Evolutionary conservation across 2,329 filamentous ascomycete species (phyloP).

Genomic region (Fusarium luffae): DNA sequence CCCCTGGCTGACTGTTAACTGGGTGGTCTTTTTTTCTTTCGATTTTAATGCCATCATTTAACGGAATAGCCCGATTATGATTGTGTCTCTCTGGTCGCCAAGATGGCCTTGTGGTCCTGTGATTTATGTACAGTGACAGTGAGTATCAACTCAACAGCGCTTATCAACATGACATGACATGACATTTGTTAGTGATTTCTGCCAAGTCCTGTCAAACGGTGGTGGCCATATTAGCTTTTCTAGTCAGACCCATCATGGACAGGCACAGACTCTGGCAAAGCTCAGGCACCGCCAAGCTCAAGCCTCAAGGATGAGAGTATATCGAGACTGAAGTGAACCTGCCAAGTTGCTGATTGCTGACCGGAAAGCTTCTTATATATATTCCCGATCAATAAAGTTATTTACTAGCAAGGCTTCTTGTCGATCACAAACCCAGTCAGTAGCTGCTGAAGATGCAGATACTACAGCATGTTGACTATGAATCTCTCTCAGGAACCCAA

Average conservation of each 20-base stretch:
- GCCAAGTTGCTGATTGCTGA: neutral
- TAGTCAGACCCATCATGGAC: neutral
- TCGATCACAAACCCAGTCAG: slow-evolving; percentile 11
- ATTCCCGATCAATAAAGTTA: slow-evolving; percentile 8
- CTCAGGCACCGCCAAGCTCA: neutral
- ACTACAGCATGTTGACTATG: neutral
- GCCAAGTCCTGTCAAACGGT: slow-evolving; percentile 18
- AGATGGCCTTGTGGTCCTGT: neutral
- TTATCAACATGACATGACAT: slow-evolving; percentile 25
- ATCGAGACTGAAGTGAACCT: slow-evolving; percentile 8
- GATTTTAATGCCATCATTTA: slow-evolving; percentile 2
- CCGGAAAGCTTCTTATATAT: neutral
- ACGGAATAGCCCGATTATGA: neutral
- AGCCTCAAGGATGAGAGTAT: neutral
- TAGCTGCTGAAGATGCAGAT: neutral
- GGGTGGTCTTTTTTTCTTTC: slow-evolving; percentile 6
- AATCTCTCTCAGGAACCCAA: slow-evolving; percentile 21
- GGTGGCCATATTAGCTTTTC: slow-evolving; percentile 19
- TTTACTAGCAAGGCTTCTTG: neutral
- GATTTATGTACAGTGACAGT: neutral
- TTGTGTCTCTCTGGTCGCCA: slow-evolving; percentile 2
- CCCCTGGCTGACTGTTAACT: neutral
- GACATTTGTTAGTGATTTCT: slow-evolving; percentile 4
- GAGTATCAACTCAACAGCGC: slow-evolving; percentile 16
- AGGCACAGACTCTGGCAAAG: neutral